Evolutionary conservation across 768 basidiomycete species (phyloP), one percentile per base, ranked within the genome.

Genomic region (Rhodotorula kratochvilovae): DNA sequence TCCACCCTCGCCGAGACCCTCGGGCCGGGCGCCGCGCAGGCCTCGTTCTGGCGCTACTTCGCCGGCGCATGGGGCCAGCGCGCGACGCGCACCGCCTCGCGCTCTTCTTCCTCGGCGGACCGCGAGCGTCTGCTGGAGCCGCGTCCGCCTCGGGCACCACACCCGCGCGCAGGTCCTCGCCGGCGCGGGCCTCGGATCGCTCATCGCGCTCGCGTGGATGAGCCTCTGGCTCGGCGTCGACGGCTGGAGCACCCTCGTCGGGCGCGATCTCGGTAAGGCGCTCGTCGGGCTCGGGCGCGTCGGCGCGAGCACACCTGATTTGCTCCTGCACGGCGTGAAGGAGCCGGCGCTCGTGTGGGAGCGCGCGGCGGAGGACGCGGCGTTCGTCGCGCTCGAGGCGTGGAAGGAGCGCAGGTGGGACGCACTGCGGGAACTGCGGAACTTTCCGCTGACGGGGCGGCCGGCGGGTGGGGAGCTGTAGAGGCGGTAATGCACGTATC

Each of bases 81-180:
- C 43, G 35, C 46, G 27, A 63, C 68, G 5, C 63, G 76, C 21
- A 10, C 71, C 10, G 51, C 0, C 58, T 78, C 35, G 75, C 76
- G 0, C 31, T 7, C 16, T 61, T 65, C 46, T 70, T 69, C 60
- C 36, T 72, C 46, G 57, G 45, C 13, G 70, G 69, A 66, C 72
- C 12, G 48, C 55, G 11, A 63, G 59, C 33, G 77, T 78, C 13
- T 76, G 75, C 61, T 78, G 77, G 77, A 71, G 68, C 23, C 62
- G 78, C 6, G 72, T 78, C 27, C 51, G 69, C 33, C 61, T 78
- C 39, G 76, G 77, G 2, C 75, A 77, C 55, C 78, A 78, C 65
- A 78, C 78, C 21, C 55, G 36, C 25, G 68, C 67, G 0, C 78
- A 78, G 63, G 78, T 78, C 39, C 12, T 77, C 21, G 78, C 68